Conservation (phyloP, 306 rosid species). For the Begonia loranthoides region DNA sequence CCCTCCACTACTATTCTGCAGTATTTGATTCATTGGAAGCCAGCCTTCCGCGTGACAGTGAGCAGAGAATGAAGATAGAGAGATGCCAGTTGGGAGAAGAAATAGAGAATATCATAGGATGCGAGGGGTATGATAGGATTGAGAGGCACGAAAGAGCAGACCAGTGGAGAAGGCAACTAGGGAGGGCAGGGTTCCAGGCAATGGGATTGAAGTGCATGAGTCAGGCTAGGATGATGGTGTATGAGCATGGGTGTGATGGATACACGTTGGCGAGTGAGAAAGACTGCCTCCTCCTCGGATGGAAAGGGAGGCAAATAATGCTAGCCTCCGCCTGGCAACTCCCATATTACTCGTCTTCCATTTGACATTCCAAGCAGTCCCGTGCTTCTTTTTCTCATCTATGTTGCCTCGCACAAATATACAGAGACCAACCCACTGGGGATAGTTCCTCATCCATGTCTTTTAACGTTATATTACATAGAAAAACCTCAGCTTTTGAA, state of each 20-base stretch:
- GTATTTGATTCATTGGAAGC: conserved; percentile 66
- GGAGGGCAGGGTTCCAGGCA: conserved; percentile 58
- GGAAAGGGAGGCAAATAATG: conserved; percentile 62
- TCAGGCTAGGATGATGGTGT: conserved; percentile 62
- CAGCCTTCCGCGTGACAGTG: conserved; percentile 37
- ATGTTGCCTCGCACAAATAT: too few species aligned
- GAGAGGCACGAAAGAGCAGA: conserved; percentile 66
- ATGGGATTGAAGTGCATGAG: conserved; percentile 52
- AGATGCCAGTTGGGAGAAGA: conserved; percentile 41
- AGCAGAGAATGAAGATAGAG: conserved; percentile 53
- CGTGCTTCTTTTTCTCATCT: too few species aligned
- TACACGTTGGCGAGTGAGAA: conserved; percentile 43
- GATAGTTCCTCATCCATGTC: too few species aligned
- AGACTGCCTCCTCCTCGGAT: conserved; percentile 65
- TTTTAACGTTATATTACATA: too few species aligned
- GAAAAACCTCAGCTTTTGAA: too few species aligned
- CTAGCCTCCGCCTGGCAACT: conserved; percentile 80
- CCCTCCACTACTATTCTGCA: conserved; percentile 70
- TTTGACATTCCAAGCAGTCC: too few species aligned
- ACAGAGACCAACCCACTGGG: too few species aligned
- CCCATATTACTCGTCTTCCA: background rate
- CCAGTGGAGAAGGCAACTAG: conserved; percentile 65
- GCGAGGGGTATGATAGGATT: conserved; percentile 42
- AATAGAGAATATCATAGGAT: conserved; percentile 41
- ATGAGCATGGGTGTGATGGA: conserved; percentile 66